Evolutionary conservation across 257 asterid genomes (phyloP), one percentile per base, ranked within the genome.

Genomic region (Gardenia jasminoides): DNA sequence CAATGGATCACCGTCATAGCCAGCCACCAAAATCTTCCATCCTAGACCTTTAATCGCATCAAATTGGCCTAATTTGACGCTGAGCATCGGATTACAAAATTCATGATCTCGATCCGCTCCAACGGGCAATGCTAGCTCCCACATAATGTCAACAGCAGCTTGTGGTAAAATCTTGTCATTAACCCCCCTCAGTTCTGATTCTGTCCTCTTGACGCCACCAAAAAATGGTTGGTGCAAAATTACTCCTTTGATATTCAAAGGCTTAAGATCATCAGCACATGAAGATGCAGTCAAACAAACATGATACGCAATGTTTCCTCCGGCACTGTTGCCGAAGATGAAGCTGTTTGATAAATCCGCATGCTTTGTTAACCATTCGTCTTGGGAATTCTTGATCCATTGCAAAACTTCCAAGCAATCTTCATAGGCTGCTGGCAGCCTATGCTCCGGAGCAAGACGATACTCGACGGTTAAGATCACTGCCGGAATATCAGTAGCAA

Each of bases 371-470:
- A 92, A n/a, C 91, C 93, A 85, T 28, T 67, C 95, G 4, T 82
- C 88, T 6, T 31, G 22, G 61, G 80, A 31, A 58, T 79, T 69
- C 52, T 61, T 79, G 28, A 84, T 36, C 92, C 92, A 90, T 1
- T 72, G 44, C 39, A 92, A 13, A 0, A 84, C 88, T 22, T 88
- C 89, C 72, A 73, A 1, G 80, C 83, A 80, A 73, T 89, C 97
- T n/a, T 86, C 87, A 36, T 87, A 89, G n/a, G 92, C 95, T 10
- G 90, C 88, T 0, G 91, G 95, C 3, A 90, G 87, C 33, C 90
- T 86, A 86, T 89, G 85, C 44, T 90, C 93, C 5, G 95, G 97
- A 0, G 95, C 95, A 17, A 83, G 86, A 47, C 89, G 93, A 67
- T 92, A 59, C 19, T 64, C 56, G 7, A 75, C 52, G 0, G 78